Evolutionary conservation across 768 basidiomycete species (phyloP).

Genomic region (Termitomyces heimii): DNA sequence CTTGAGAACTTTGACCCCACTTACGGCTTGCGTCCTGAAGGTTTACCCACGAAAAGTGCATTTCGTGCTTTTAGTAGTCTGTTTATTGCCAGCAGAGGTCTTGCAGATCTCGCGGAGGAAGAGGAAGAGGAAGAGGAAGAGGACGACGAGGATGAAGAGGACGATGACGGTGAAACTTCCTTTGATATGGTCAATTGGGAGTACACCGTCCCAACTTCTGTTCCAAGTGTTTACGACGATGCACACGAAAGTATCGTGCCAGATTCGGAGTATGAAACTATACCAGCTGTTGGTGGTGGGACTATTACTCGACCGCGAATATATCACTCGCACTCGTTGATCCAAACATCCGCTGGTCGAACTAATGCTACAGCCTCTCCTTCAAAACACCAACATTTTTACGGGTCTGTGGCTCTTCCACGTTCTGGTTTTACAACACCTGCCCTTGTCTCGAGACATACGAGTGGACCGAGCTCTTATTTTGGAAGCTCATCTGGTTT

Average conservation of each 20-base stretch:
- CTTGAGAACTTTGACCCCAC: slow-evolving; percentile 94
- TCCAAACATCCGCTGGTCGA: slow-evolving; percentile 37
- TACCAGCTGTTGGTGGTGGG: slow-evolving; percentile 91
- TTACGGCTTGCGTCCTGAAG: slow-evolving; percentile 91
- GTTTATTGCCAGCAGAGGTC: slow-evolving; percentile 60
- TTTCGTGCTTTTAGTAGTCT: slow-evolving; percentile 76
- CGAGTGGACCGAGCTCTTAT: slow-evolving; percentile 19
- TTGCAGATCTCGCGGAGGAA: slow-evolving; percentile 80
- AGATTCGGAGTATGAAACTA: slow-evolving; percentile 68
- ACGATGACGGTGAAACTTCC: slow-evolving; percentile 33
- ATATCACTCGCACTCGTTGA: slow-evolving; percentile 79
- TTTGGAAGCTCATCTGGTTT: slow-evolving; percentile 14
- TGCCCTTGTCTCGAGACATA: slow-evolving; percentile 19
- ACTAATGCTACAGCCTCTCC: slow-evolving; percentile 14
- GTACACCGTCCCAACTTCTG: slow-evolving; percentile 41
- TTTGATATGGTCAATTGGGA: slow-evolving; percentile 74
- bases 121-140: slow-evolving; percentile 38
- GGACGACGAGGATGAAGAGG: slow-evolving; percentile 26
- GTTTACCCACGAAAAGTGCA: slow-evolving; percentile 76
- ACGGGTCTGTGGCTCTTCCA: slow-evolving; percentile 8
- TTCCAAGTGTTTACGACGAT: slow-evolving; percentile 35
- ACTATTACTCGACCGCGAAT: slow-evolving; percentile 79
- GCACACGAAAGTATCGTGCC: slow-evolving; percentile 31
- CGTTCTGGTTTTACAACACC: slow-evolving; percentile 20
- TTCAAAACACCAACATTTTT: slow-evolving; percentile 13